Conservation (phyloP, 495 filamentous ascomycete species). For the Penicillium steckii region DNA sequence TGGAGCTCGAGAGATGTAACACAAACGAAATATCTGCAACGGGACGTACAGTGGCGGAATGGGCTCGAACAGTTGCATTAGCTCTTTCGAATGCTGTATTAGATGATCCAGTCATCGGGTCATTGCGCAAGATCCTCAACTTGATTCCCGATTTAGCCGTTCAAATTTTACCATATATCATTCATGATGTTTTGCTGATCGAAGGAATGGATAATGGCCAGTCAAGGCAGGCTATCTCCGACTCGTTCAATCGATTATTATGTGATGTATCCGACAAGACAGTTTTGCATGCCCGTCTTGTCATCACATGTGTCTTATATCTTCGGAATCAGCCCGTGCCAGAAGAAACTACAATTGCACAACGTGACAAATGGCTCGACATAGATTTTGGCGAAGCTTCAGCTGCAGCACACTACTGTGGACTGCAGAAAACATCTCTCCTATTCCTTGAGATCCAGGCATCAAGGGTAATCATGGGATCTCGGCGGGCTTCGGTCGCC, state of each 20-base stretch:
- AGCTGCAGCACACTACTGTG: slow-evolving; percentile 73
- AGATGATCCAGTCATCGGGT: slow-evolving; percentile 63
- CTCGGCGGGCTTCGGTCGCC: slow-evolving; percentile 65
- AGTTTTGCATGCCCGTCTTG: slow-evolving; percentile 52
- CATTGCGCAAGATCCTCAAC: slow-evolving; percentile 60
- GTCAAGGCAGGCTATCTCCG: slow-evolving; percentile 41
- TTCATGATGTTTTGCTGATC: slow-evolving; percentile 70
- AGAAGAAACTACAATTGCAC: slow-evolving; percentile 70
- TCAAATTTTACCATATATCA: slow-evolving; percentile 70
- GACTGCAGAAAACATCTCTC: slow-evolving; percentile 82
- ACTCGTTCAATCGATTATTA: slow-evolving; percentile 38
- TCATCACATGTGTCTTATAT: slow-evolving; percentile 84
- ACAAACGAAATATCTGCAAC: slow-evolving; percentile 9
- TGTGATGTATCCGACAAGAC: slow-evolving; percentile 30
- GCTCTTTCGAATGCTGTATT: slow-evolving; percentile 58
- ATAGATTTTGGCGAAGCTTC: slow-evolving; percentile 73
- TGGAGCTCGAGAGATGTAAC: slow-evolving; percentile 16
- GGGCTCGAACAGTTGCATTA: slow-evolving; percentile 64
- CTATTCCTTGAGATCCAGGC: slow-evolving; percentile 75
- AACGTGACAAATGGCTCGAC: slow-evolving; percentile 82
- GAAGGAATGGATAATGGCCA: slow-evolving; percentile 37
- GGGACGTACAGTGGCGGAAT: slow-evolving; percentile 38
- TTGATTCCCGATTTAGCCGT: slow-evolving; percentile 66
- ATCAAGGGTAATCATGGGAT: slow-evolving; percentile 52
- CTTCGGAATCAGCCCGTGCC: slow-evolving; percentile 77